Percentiles rank a stretch among this genome's conserved stretches.
These are phyloP conservation scores for Escovopsis sp. DNA, from an alignment of 2,329 filamentous ascomycete genomes.

Conservation along the genomic window DNA sequence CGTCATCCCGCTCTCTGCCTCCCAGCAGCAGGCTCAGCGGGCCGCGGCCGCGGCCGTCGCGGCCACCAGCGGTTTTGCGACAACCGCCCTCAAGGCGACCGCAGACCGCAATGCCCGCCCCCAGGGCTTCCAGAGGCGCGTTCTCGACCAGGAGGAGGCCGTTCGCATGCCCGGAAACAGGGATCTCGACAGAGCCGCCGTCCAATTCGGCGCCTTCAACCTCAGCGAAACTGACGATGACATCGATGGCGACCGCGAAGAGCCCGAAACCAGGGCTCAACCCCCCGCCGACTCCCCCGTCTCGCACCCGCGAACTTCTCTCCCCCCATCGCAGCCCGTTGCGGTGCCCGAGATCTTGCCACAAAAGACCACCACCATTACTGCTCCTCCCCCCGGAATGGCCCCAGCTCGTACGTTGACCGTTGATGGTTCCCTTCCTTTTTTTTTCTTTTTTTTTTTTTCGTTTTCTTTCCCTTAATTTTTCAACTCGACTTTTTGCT, in stretches of 20 bases:
- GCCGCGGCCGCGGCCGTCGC: slow-evolving; percentile 14
- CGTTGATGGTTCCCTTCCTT: too few species aligned
- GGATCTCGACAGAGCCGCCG: slow-evolving; percentile 79
- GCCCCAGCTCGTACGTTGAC: slow-evolving; percentile 18
- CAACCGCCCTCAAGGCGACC: slow-evolving; percentile 71
- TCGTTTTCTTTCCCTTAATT: too few species aligned
- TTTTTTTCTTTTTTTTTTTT: too few species aligned
- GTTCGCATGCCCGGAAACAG: slow-evolving; percentile 97
- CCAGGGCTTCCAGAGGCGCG: slow-evolving; percentile 68
- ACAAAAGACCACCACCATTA: slow-evolving; percentile 35
- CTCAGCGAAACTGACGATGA: slow-evolving; percentile 74
- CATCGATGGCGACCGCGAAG: slow-evolving; percentile 87
- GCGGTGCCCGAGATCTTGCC: slow-evolving; percentile 40
- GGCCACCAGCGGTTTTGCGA: slow-evolving; percentile 52
- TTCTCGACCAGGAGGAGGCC: slow-evolving; percentile 90
- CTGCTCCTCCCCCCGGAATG: slow-evolving; percentile 23
- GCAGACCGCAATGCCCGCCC: slow-evolving; percentile 48
- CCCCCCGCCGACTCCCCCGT: slow-evolving; percentile 87
- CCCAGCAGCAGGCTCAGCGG: slow-evolving; percentile 42
- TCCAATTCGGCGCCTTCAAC: slow-evolving; percentile 94
- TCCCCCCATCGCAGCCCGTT: slow-evolving; percentile 54
- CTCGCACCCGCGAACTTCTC: slow-evolving; percentile 67
- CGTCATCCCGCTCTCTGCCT: slow-evolving; percentile 50
- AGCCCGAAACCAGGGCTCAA: slow-evolving; percentile 85
- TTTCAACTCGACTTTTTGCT: background rate